Percentiles rank a stretch among this genome's conserved stretches.
Conservation (phyloP, 257 asterid species). For the Nicotiana otophora region DNA sequence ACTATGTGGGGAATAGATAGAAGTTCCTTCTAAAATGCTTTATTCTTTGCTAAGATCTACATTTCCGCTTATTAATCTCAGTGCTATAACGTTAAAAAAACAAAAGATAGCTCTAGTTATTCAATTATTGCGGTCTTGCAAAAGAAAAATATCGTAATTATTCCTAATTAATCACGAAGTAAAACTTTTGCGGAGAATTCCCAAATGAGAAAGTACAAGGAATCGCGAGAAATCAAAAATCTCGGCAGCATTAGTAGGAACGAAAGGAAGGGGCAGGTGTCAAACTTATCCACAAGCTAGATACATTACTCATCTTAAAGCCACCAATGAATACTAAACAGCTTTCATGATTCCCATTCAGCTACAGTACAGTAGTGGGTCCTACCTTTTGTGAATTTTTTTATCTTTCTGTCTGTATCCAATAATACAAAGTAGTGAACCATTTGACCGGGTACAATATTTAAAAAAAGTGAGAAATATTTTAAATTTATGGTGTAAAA, state of each 20-base stretch:
- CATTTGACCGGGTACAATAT: too few relatives aligned
- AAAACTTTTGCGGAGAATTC: background rate
- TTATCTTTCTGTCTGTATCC: background rate
- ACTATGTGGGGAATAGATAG: too few relatives aligned
- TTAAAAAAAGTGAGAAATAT: too few relatives aligned
- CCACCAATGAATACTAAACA: slow-evolving; percentile 7
- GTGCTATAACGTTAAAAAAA: background rate
- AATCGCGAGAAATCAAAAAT: background rate
- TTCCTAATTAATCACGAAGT: background rate
- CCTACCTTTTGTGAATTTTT: background rate
- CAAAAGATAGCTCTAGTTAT: too few relatives aligned
- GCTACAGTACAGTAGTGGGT: background rate
- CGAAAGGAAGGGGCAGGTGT: slow-evolving; percentile 13
- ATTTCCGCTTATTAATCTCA: too few relatives aligned
- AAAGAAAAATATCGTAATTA: background rate
- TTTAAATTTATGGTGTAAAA: too few relatives aligned
- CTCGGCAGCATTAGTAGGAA: background rate
- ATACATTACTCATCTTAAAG: slow-evolving; percentile 6
- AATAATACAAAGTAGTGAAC: background rate
- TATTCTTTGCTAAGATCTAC: too few relatives aligned
- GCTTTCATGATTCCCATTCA: background rate
- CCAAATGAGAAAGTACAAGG: background rate
- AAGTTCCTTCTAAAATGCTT: too few relatives aligned
- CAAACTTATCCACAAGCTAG: background rate
- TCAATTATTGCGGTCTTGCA: too few relatives aligned